Conservation (phyloP, 192 early-diverging fungal species). For the Mortierella hygrophila region DNA sequence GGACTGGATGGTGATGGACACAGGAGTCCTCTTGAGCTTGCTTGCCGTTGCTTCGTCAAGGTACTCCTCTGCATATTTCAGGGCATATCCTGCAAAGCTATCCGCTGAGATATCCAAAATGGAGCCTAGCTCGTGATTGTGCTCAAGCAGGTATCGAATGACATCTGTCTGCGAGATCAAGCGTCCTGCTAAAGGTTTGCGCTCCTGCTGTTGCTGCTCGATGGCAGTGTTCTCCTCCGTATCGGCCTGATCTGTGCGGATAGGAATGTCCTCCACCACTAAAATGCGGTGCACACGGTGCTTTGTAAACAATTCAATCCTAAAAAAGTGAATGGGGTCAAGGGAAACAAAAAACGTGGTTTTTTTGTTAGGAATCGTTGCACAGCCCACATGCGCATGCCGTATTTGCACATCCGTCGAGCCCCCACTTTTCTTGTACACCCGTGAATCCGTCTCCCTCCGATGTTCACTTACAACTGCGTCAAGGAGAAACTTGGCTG, state of each 20-base stretch:
- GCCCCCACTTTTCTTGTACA: neutral
- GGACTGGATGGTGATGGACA: conserved; percentile 57
- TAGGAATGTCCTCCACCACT: conserved; percentile 49
- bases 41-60: conserved; percentile 9
- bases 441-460: neutral
- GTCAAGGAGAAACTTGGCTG: conserved; percentile 36
- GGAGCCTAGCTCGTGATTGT: conserved; percentile 66
- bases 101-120: conserved; percentile 57
- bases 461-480: conserved; percentile 32
- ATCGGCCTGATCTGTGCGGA: conserved; percentile 19
- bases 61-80: conserved; percentile 26
- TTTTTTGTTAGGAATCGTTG: conserved; percentile 4
- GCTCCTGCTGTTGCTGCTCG: conserved; percentile 22
- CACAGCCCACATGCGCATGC: neutral
- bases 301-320: conserved; percentile 56
- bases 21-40: conserved; percentile 25
- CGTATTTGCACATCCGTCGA: neutral
- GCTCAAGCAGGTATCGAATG: conserved; percentile 59
- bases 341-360: neutral
- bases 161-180: conserved; percentile 69
- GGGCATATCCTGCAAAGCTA: conserved; percentile 31
- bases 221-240: conserved; percentile 22
- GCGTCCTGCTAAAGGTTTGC: conserved; percentile 29
- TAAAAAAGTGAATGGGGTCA: conserved; percentile 11
- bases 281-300: conserved; percentile 63